phyloP scores from a whole-genome alignment of 129 eudicot genomes.

The Cynara cardunculus region DNA sequence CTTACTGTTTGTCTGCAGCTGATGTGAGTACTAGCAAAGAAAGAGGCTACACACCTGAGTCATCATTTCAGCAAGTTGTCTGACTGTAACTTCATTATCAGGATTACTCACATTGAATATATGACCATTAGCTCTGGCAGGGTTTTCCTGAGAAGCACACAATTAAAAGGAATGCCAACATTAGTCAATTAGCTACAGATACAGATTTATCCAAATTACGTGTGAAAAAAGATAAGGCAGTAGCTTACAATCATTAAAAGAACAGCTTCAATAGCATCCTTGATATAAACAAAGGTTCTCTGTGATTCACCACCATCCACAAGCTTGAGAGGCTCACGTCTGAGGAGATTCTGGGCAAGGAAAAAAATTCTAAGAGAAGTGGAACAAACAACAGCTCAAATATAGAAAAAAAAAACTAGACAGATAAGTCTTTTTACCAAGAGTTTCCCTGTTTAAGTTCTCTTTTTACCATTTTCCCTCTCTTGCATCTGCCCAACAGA shows the following conservation, averaged over 20 bases:
- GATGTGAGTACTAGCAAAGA: too few relatives aligned
- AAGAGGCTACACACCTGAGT: constrained; percentile 41
- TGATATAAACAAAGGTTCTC: constrained; percentile 90
- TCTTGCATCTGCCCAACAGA: neutral
- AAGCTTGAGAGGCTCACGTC: constrained; percentile 91
- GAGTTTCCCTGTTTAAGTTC: neutral
- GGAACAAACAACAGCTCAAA: too few relatives aligned
- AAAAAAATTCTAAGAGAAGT: too few relatives aligned
- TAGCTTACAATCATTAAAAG: constrained; percentile 81
- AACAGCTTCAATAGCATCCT: constrained; percentile 98
- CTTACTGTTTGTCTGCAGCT: too few relatives aligned
- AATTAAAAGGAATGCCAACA: neutral
- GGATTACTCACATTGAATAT: constrained; percentile 80
- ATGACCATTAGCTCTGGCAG: constrained; percentile 72
- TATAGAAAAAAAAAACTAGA: too few relatives aligned
- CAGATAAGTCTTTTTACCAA: too few relatives aligned
- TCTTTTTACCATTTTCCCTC: neutral
- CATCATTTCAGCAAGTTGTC: constrained; percentile 90
- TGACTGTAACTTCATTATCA: constrained; percentile 75
- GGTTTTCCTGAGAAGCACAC: constrained; percentile 50
- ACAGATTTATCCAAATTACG: too few relatives aligned
- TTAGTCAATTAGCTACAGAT: too few relatives aligned
- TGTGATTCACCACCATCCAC: constrained; percentile 98
- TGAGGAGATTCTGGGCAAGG: constrained; percentile 62
- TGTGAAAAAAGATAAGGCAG: too few relatives aligned